Evolutionary conservation across 2,329 filamentous ascomycete genomes (phyloP).

Genomic region (Aspergillus sp.): DNA sequence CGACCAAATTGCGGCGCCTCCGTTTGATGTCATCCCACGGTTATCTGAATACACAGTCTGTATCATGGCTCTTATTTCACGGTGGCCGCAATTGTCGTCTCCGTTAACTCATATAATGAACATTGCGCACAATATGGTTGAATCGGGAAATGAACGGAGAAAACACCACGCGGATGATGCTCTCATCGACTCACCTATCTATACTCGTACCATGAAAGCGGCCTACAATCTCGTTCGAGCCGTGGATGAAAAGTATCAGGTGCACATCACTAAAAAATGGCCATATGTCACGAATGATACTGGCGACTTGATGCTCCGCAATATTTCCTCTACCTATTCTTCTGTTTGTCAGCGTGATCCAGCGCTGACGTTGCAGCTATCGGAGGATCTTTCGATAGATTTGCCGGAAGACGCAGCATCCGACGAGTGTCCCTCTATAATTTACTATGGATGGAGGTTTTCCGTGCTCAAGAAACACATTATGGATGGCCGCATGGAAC

Average conservation of each 20-base stretch:
- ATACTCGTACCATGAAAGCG: slow-evolving; percentile 13
- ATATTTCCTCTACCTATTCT: slow-evolving; percentile 26
- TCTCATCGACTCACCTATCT: slow-evolving; percentile 11
- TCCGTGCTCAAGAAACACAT: slow-evolving; percentile 66
- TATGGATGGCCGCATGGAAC: slow-evolving; percentile 81
- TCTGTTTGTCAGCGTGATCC: slow-evolving; percentile 24
- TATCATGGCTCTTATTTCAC: slow-evolving; percentile 23
- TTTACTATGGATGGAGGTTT: slow-evolving; percentile 62
- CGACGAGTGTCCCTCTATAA: slow-evolving; percentile 28
- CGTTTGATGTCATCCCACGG: slow-evolving; percentile 19
- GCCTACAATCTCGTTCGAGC: slow-evolving; percentile 26
- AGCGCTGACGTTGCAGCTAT: slow-evolving; percentile 28
- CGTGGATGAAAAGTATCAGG: slow-evolving; percentile 33
- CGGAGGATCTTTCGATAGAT: slow-evolving; percentile 30
- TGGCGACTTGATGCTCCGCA: slow-evolving; percentile 31
- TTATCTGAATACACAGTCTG: slow-evolving; percentile 26
- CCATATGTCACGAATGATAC: slow-evolving; percentile 39
- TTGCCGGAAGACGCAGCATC: slow-evolving; percentile 22
- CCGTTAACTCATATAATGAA: slow-evolving; percentile 17
- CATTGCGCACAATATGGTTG: slow-evolving; percentile 23
- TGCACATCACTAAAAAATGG: slow-evolving; percentile 37
- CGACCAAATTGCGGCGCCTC: slow-evolving; percentile 20
- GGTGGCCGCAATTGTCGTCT: slow-evolving; percentile 21
- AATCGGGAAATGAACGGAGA: slow-evolving; percentile 23
- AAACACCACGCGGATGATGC: slow-evolving; percentile 17